Conservation (phyloP, 169 alveolate species). For the Cryptosporidium muris region DNA sequence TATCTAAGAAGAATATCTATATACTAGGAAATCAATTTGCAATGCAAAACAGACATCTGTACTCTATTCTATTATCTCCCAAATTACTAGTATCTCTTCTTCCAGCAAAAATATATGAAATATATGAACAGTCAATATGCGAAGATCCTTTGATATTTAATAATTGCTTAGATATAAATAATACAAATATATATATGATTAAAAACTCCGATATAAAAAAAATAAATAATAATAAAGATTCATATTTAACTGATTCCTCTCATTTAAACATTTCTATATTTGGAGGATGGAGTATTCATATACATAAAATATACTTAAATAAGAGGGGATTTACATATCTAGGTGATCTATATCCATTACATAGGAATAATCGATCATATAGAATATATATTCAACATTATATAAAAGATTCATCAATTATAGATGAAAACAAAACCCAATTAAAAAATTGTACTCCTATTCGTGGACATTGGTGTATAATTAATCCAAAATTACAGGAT, state of each 20-base stretch:
- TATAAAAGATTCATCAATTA: constrained; percentile 2
- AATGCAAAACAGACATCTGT: too few species aligned
- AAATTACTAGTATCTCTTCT: neutral
- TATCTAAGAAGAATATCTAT: neutral
- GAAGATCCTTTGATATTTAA: constrained; percentile 22
- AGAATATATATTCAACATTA: constrained; percentile 13
- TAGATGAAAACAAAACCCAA: neutral
- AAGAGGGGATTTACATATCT: constrained; percentile 24
- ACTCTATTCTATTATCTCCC: too few species aligned
- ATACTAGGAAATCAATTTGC: too few species aligned
- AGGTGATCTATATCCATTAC: constrained; percentile 24
- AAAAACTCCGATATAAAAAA: neutral
- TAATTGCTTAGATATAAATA: neutral
- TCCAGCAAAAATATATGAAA: neutral
- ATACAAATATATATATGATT: neutral
- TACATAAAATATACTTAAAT: neutral
- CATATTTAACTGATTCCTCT: neutral
- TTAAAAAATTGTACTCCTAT: neutral
- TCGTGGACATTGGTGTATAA: constrained; percentile 24
- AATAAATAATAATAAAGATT: too few species aligned
- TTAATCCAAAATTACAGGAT: neutral
- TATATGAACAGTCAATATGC: constrained; percentile 36
- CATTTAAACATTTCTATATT: neutral
- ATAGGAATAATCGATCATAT: neutral
- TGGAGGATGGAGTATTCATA: constrained; percentile 22